These are phyloP conservation scores for Trichosporon sp. DNA, from an alignment of 1,284 basidiomycete species.

Conservation along the genomic window DNA sequence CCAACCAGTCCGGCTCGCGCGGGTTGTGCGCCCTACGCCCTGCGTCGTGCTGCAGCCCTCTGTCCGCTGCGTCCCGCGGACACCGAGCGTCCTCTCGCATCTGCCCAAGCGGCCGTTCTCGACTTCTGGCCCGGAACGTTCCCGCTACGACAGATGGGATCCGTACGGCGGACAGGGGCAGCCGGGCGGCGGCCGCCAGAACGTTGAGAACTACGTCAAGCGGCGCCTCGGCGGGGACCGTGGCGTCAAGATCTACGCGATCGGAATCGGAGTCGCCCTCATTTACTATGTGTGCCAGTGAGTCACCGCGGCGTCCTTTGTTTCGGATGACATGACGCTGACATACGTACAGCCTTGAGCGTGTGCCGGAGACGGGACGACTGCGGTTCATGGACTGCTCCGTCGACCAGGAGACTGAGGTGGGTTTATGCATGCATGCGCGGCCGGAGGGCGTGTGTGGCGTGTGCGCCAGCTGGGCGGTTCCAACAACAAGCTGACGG, in stretches of 20 bases:
- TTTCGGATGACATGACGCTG: neutral
- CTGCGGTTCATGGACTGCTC: slow-evolving; percentile 81
- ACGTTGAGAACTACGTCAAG: slow-evolving; percentile 40
- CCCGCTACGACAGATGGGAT: slow-evolving; percentile 48
- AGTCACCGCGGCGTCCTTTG: slow-evolving; percentile 41
- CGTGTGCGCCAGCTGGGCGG: neutral
- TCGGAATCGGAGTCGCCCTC: slow-evolving; percentile 56
- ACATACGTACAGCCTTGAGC: slow-evolving; percentile 65
- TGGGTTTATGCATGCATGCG: slow-evolving; percentile 33
- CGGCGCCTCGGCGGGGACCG: slow-evolving; percentile 52
- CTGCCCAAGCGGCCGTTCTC: slow-evolving; percentile 14
- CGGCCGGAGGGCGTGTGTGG: no score
- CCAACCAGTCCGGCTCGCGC: neutral
- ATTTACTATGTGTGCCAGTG: slow-evolving; percentile 67
- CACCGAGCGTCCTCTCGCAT: neutral
- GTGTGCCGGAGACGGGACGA: slow-evolving; percentile 77
- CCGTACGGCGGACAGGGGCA: slow-evolving; percentile 20
- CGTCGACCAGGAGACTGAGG: slow-evolving; percentile 63
- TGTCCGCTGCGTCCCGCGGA: neutral
- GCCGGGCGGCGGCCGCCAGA: slow-evolving; percentile 22
- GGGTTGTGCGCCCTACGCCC: slow-evolving; percentile 1
- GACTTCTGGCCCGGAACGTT: neutral
- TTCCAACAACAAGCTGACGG: neutral
- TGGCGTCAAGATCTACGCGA: slow-evolving; percentile 46
- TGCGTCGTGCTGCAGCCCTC: neutral